Conservation (phyloP, 2,329 filamentous ascomycete species). For the Diplodia seriata region DNA sequence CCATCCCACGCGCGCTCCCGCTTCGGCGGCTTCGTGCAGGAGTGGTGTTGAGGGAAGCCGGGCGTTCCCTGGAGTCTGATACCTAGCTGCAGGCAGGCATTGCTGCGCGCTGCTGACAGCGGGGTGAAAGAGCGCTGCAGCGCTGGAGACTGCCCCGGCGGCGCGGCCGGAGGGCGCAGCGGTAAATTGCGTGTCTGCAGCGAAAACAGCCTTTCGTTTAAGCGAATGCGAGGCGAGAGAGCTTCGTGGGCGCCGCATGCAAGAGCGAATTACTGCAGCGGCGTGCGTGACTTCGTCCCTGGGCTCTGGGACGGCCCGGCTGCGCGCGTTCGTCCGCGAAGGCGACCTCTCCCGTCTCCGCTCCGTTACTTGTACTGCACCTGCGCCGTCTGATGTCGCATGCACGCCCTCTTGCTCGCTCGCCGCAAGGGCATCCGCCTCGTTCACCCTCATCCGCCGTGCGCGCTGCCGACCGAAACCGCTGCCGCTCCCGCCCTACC, state of each 20-base stretch:
- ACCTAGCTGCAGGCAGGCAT: conserved; percentile 18
- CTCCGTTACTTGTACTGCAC: conserved; percentile 4
- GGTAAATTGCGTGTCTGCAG: conserved; percentile 10
- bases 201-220: conserved; percentile 2
- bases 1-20: not conserved
- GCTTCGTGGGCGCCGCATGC: not conserved
- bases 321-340: not conserved
- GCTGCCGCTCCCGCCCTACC: conserved; percentile 19
- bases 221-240: conserved; percentile 17
- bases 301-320: not conserved
- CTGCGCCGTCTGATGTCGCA: conserved; percentile 8
- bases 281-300: conserved; percentile 3
- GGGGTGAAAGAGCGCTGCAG: conserved; percentile 1
- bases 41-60: not conserved
- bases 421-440: conserved; percentile 6
- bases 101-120: conserved; percentile 9
- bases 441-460: conserved; percentile 8
- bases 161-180: not conserved
- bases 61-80: conserved; percentile 10
- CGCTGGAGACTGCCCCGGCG: not conserved
- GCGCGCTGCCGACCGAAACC: not conserved
- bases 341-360: not conserved
- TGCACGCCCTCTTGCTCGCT: not conserved
- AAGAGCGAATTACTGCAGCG: not conserved
- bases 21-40: not conserved